Percentiles rank a stretch among this genome's conserved stretches.
Evolutionary conservation across 768 basidiomycete species (phyloP).

Genomic region (Megacollybia marginata): DNA sequence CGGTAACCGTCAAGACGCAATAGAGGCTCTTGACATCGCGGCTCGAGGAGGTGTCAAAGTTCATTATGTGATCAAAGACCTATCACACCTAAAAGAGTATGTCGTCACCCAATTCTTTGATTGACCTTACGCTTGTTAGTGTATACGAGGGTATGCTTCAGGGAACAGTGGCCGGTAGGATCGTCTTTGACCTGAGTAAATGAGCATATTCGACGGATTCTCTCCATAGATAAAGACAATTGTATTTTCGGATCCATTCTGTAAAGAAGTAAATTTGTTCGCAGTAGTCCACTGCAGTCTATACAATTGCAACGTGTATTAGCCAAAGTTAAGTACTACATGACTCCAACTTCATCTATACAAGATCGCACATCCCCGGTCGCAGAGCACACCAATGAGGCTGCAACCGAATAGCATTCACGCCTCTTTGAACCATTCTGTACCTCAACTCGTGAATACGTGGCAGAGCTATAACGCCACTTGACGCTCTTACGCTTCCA

Average conservation of each 20-base stretch:
- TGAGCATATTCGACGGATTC: no score
- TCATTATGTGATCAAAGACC: slow-evolving; percentile 35
- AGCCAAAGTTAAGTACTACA: no score
- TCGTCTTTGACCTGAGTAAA: slow-evolving; percentile 34
- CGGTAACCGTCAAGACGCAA: slow-evolving; percentile 77
- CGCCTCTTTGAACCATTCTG: slow-evolving; percentile 37
- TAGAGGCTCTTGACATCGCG: slow-evolving; percentile 76
- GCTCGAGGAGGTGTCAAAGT: slow-evolving; percentile 63
- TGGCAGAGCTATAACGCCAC: slow-evolving; percentile 6
- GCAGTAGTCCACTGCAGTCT: no score
- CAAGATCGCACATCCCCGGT: slow-evolving; percentile 24
- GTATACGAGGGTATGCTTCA: slow-evolving; percentile 33
- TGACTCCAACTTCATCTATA: no score
- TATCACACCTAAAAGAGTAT: slow-evolving; percentile 46
- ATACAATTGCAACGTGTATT: no score
- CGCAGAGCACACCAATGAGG: slow-evolving; percentile 46
- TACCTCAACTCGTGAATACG: slow-evolving; percentile 40
- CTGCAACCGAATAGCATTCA: slow-evolving; percentile 35
- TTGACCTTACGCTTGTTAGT: slow-evolving; percentile 11
- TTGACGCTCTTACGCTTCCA: background rate
- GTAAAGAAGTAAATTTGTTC: no score
- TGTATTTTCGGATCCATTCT: no score
- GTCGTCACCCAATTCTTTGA: slow-evolving; percentile 17
- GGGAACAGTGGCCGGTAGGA: slow-evolving; percentile 41
- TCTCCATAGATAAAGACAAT: no score